Evolutionary conservation across 441 rosid genomes (phyloP), one percentile per base, ranked within the genome.

Genomic region (Adansonia madagascariensis): DNA sequence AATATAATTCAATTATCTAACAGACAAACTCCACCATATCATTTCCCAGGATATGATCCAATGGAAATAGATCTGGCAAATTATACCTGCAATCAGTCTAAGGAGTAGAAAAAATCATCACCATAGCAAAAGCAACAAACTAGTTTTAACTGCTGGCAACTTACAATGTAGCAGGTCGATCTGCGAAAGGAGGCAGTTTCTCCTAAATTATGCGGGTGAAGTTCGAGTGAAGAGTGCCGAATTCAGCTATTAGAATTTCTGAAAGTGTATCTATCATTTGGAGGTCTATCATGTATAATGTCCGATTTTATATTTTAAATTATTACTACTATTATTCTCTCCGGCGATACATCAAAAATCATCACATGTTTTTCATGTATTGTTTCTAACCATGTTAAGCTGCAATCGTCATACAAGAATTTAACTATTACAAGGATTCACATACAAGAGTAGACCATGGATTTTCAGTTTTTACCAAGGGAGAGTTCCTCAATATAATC

Each of bases 161-260:
- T 35, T 35, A 35, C 39, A 35, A 35, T 35, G 39, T 35, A 35
- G 39, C 39, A 2, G 39, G 39, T 35, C 39, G 4, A 71, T 75
- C 64, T 10, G 15, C 14, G 43, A 57, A 63, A 52, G 55, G 8
- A 11, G 68, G 74, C 73, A 49, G 18, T 71, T 81, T 77, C 75
- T 79, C 73, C 79, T 56, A 57, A 68, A 52, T 59, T 56, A n/a
- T 52, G 57, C 1, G n/a, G 73, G 46, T 50, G 55, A 73, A 44
- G 66, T 53, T 59, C 18, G 6, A 53, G 60, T 11, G 17, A 53
- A 35, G 65, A 49, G 35, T 63, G 17, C 35, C 52, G 39, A 65
- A 24, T 55, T 63, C 31, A 56, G 47, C 72, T 46, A 57, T 8
- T 71, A n/a, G 50, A 53, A 71, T 55, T 71, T 44, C 60, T 82